Percentiles rank a stretch among this genome's conserved stretches.
These are phyloP conservation scores for Sporisorium iseilematis-ciliati DNA, from an alignment of 1,284 basidiomycete species.

Conservation along the genomic window DNA sequence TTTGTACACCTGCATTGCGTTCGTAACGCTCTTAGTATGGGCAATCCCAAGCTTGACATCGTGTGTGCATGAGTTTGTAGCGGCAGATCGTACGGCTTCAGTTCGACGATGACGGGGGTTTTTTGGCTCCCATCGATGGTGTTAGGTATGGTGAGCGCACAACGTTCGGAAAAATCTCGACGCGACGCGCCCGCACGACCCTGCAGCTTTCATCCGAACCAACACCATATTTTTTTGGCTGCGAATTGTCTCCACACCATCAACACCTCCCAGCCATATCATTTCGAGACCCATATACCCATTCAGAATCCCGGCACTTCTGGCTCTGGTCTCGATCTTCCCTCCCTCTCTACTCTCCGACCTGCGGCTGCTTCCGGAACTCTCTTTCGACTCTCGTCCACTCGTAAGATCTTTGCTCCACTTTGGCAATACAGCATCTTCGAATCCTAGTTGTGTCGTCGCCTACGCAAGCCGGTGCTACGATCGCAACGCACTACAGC, in stretches of 20 bases:
- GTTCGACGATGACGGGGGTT: too few species aligned
- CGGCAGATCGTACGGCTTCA: background rate
- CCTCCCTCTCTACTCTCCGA: too few species aligned
- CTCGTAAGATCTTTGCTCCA: too few species aligned
- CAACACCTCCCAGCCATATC: constrained; percentile 3
- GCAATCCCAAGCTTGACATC: too few species aligned
- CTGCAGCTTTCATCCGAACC: constrained; percentile 11
- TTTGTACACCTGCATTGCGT: background rate
- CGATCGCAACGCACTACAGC: background rate
- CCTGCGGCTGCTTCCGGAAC: background rate
- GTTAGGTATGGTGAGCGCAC: background rate
- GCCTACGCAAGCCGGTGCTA: too few species aligned
- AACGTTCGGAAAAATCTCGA: background rate
- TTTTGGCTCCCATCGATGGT: background rate
- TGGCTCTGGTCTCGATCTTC: background rate
- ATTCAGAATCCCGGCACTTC: background rate
- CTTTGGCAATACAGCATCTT: too few species aligned
- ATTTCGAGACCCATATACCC: background rate
- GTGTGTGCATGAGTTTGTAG: too few species aligned
- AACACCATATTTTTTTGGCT: constrained; percentile 23
- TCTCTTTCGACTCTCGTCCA: too few species aligned
- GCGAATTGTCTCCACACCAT: constrained; percentile 9
- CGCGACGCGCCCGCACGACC: constrained; percentile 34
- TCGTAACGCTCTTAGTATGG: background rate
- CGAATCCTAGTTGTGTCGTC: too few species aligned